These are phyloP conservation scores for Bonia amplexicaulis DNA, from an alignment of 176 grass and related monocot species.

Conservation along the genomic window DNA sequence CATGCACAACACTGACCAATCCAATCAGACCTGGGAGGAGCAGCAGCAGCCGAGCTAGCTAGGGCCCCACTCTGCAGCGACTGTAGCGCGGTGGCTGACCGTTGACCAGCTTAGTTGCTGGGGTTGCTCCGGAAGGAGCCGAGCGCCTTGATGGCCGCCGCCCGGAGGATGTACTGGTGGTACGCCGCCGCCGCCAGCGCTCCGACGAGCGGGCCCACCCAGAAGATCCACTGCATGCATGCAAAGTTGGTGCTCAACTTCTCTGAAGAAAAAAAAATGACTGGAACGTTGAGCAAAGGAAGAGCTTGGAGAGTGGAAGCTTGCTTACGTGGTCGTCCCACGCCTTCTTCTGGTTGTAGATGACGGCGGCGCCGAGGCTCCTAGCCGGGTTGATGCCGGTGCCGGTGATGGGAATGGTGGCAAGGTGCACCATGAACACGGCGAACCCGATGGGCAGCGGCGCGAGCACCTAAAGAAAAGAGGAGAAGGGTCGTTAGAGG, in stretches of 20 bases:
- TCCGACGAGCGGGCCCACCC: conserved; percentile 28
- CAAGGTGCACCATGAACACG: conserved; percentile 42
- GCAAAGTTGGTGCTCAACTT: background rate
- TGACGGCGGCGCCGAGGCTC: conserved; percentile 31
- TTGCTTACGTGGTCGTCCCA: conserved; percentile 39
- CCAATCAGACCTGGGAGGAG: background rate
- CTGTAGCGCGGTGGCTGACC: background rate
- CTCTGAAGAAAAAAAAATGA: background rate
- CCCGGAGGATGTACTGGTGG: conserved; percentile 46
- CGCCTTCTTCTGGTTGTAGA: conserved; percentile 36
- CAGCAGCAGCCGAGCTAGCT: background rate
- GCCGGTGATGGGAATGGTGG: conserved; percentile 46
- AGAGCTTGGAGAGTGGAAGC: background rate
- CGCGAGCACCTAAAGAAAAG: background rate
- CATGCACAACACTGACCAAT: background rate
- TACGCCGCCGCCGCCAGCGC: conserved; percentile 37
- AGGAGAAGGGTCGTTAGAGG: background rate
- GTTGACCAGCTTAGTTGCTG: conserved; percentile 14
- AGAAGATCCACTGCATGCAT: conserved; percentile 35
- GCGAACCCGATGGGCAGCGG: conserved; percentile 40
- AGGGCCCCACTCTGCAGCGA: background rate
- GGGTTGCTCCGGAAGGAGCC: conserved; percentile 42
- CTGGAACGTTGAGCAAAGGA: background rate
- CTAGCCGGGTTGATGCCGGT: conserved; percentile 39
- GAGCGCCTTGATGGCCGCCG: conserved; percentile 47